A percentile compares a stretch with the other conserved stretches of the same genome.
These are phyloP conservation scores for Hemisphaericaspora xylofermentans DNA, from an alignment of 1,139 yeast species.

Conservation along the genomic window DNA sequence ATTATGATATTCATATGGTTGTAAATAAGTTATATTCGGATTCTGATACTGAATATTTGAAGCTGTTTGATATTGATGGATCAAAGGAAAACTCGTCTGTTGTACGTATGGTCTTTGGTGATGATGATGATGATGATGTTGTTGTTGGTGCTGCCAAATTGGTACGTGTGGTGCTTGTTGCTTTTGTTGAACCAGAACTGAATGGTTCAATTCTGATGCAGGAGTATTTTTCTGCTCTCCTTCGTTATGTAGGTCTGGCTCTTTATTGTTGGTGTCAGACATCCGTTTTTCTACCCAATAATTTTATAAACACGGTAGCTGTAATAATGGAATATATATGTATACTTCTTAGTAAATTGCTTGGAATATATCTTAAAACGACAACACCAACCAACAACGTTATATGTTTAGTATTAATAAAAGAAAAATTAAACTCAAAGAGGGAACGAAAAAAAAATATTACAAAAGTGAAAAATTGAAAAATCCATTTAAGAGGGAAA, in stretches of 20 bases:
- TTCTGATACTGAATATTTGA: background rate
- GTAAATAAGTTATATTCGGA: background rate
- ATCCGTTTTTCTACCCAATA: background rate
- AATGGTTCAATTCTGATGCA: background rate
- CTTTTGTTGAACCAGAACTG: background rate
- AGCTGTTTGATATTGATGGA: background rate
- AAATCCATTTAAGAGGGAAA: background rate
- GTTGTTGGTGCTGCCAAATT: slow-evolving; percentile 1
- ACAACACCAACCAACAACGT: background rate
- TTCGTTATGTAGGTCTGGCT: background rate
- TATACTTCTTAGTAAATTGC: too few species aligned
- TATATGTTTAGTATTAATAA: too few species aligned
- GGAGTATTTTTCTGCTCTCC: background rate
- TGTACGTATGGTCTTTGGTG: background rate
- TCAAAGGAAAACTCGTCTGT: background rate
- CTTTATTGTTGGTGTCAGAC: background rate
- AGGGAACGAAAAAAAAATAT: background rate
- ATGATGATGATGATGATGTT: background rate
- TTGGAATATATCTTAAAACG: too few species aligned
- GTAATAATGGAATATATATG: too few species aligned
- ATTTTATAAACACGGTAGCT: too few species aligned
- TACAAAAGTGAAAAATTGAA: background rate
- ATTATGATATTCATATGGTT: background rate
- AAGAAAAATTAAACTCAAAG: background rate
- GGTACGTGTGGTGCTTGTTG: background rate